phyloP scores from a whole-genome alignment of 805 yeast species.

The Groenewaldozyma tartarivorans region DNA sequence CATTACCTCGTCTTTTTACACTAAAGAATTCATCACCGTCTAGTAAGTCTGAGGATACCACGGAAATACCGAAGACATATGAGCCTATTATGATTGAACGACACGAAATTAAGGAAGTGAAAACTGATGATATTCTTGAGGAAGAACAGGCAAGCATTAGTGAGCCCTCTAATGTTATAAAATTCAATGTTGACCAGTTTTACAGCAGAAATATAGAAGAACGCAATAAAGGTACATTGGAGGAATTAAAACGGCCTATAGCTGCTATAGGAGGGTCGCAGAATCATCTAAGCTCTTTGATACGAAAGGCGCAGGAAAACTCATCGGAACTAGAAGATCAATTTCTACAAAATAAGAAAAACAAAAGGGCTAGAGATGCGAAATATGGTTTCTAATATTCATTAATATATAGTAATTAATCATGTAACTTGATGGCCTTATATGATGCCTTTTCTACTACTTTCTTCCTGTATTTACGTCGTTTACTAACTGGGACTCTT shows the following conservation, averaged over 20 bases:
- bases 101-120: neutral
- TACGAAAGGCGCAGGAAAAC: constrained; percentile 26
- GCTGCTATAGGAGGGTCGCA: constrained; percentile 24
- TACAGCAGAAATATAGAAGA: constrained; percentile 28
- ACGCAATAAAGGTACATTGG: constrained; percentile 28
- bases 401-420: neutral
- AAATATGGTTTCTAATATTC: constrained; percentile 23
- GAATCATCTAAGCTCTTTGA: constrained; percentile 25
- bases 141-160: constrained; percentile 1
- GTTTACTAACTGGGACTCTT: constrained; percentile 58
- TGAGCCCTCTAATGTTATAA: constrained; percentile 25
- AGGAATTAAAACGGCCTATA: constrained; percentile 22
- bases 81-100: neutral
- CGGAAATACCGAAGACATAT: no score
- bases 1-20: neutral
- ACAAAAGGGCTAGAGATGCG: constrained; percentile 21
- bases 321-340: constrained; percentile 26
- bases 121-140: neutral
- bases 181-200: constrained; percentile 31
- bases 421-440: constrained; percentile 52
- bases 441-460: constrained; percentile 88
- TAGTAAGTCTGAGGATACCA: neutral
- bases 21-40: neutral
- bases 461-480: constrained; percentile 60
- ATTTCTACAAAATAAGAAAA: constrained; percentile 19